Base-by-base conservation (phyloP, 2,329 filamentous ascomycete genomes). In the Stemphylium vesicarium region DNA sequence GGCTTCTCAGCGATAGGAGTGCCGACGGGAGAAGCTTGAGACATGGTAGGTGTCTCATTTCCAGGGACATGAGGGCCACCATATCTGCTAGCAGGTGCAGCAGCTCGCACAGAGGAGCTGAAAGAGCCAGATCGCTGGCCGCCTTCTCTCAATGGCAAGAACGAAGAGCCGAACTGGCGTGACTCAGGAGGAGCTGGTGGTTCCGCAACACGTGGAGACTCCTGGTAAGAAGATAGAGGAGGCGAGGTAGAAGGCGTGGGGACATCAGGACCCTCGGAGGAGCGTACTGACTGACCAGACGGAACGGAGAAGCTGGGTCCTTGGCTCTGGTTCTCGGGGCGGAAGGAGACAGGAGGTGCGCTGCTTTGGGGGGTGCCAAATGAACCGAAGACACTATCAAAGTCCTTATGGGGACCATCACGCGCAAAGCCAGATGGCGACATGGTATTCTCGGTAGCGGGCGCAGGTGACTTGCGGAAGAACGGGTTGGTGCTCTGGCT, bases 401-500 rank as follows among this genome's bases (percentile, higher is more conserved):
- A 96, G 52, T 75, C 72, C 56, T 75, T 73, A 54, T 73, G 69
- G n/a, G 74, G 70, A 18, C 72, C 71, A 9, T 78, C 71, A 8
- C 71, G 70, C 22, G 76, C 70, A 57, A 82, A 82, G 2, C 82
- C 78, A 39, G 80, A 80, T 22, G 78, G 80, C 15, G 82, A 80
- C 66, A 81, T 78, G 37, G 81, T 79, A 33, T 79, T 80, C 7
- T 84, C 82, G 33, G 79, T 75, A 7, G 76, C 70, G 22, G 75
- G 78, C 10, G 78, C 79, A n/a, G 80, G 77, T 6, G 81, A 78
- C 53, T 82, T 83, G 69, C 92, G 88, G 80, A 97, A 97, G 81
- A 99, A 99, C 0, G 95, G 95, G 73, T 99, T 99, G 69, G 92
- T 97, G 65, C 84, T 91, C 62, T 79, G 81, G 73, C 88, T 94